These are phyloP conservation scores for Talaromyces trachyspermus DNA, from an alignment of 495 filamentous ascomycete genomes.

Conservation along the genomic window DNA sequence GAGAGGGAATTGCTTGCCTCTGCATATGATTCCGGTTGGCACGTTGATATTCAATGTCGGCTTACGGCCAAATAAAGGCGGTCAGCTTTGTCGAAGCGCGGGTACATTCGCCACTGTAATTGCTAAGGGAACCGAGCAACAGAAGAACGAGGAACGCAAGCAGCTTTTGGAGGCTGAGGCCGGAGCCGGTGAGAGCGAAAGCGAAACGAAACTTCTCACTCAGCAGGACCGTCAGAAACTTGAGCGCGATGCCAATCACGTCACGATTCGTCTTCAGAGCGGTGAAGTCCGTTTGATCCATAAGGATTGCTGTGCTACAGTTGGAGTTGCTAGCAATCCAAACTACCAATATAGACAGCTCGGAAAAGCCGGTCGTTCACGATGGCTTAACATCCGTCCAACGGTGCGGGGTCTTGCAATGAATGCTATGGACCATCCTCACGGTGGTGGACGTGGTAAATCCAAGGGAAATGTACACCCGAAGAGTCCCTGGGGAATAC, in stretches of 20 bases:
- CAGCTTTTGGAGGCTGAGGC: conserved; percentile 9
- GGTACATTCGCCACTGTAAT: conserved; percentile 85
- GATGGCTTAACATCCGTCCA: conserved; percentile 89
- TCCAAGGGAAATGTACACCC: conserved; percentile 95
- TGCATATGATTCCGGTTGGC: conserved; percentile 90
- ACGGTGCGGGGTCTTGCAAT: conserved; percentile 96
- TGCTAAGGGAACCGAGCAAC: conserved; percentile 65
- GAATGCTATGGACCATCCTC: conserved; percentile 95
- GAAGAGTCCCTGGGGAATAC: conserved; percentile 90
- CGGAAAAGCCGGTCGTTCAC: conserved; percentile 85
- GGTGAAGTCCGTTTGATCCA: conserved; percentile 84
- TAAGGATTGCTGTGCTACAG: conserved; percentile 85
- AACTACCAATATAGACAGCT: conserved; percentile 84
- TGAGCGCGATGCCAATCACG: conserved; percentile 54
- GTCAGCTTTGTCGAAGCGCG: conserved; percentile 87
- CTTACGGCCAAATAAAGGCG: conserved; percentile 60
- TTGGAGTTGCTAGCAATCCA: conserved; percentile 88
- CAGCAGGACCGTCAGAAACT: conserved; percentile 38
- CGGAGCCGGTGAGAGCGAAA: conserved; percentile 16
- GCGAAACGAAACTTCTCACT: conserved; percentile 27
- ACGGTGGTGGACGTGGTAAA: conserved; percentile 97
- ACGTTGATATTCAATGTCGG: conserved; percentile 88
- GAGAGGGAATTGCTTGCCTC: conserved; percentile 88
- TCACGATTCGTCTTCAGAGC: conserved; percentile 79
- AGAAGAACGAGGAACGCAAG: conserved; percentile 16